Percentiles rank a stretch among this genome's conserved stretches.
Evolutionary conservation across 768 basidiomycete species (phyloP).

Genomic region (Tylopilus plumbeoviolaceoides): DNA sequence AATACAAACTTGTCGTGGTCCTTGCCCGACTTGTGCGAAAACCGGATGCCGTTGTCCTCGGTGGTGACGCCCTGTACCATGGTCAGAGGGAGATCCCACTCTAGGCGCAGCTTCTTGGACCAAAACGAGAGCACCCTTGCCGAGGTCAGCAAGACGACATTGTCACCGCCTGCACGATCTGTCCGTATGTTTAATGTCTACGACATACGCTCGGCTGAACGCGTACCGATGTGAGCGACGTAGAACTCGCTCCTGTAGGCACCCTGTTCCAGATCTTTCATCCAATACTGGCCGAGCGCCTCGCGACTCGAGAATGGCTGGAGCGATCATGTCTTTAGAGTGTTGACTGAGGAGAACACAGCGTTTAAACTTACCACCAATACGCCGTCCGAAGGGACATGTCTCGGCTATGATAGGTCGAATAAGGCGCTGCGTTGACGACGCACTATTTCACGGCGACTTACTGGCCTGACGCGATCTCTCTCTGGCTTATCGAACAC

Average conservation of each 20-base stretch:
- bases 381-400: slow-evolving; percentile 83
- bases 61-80: slow-evolving; percentile 85
- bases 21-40: slow-evolving; percentile 72
- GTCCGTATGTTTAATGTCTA: slow-evolving; percentile 10
- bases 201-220: not conserved
- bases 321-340: not conserved
- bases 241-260: slow-evolving; percentile 80
- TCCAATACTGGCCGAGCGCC: slow-evolving; percentile 94
- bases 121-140: slow-evolving; percentile 78
- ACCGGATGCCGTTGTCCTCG: slow-evolving; percentile 87
- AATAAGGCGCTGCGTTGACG: not conserved
- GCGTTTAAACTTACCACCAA: slow-evolving; percentile 56
- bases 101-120: slow-evolving; percentile 77
- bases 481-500: slow-evolving; percentile 92
- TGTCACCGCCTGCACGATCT: slow-evolving; percentile 80
- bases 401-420: slow-evolving; percentile 59
- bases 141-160: slow-evolving; percentile 75
- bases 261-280: slow-evolving; percentile 91
- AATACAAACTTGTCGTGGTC: slow-evolving; percentile 74
- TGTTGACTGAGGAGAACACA: not conserved
- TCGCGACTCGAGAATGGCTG: slow-evolving; percentile 89
- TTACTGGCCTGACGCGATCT: slow-evolving; percentile 78
- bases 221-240: slow-evolving; percentile 86
- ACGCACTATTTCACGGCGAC: slow-evolving; percentile 21
- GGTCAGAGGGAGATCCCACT: slow-evolving; percentile 89